Evolutionary conservation across 371 early-diverging fungal species (phyloP).

Genomic region (Mortierella sp.): DNA sequence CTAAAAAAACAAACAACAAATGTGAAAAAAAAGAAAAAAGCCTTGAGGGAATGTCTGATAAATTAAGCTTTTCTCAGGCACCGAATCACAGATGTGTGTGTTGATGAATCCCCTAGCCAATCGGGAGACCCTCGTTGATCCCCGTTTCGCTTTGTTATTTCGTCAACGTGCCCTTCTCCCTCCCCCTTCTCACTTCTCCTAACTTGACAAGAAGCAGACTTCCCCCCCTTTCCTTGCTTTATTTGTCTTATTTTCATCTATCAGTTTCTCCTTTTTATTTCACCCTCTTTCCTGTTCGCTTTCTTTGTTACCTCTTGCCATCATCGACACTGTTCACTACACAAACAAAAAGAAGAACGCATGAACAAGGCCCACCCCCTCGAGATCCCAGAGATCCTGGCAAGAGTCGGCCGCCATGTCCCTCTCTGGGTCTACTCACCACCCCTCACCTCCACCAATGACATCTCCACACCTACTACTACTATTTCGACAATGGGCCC

Average conservation of each 20-base stretch:
- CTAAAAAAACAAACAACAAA: neutral
- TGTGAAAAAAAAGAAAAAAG: no score
- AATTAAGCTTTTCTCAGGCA: neutral
- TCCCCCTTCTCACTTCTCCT: neutral
- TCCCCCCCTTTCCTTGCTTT: no score
- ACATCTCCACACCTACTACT: neutral
- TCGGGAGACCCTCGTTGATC: neutral
- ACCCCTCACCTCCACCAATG: neutral
- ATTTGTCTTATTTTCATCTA: neutral
- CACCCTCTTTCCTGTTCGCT: neutral
- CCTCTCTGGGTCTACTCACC: conserved; percentile 29
- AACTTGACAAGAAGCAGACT: neutral
- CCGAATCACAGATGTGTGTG: neutral
- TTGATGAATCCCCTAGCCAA: neutral
- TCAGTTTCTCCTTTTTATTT: neutral
- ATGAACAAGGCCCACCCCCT: conserved; percentile 30
- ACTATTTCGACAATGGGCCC: conserved; percentile 1
- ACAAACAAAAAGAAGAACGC: neutral
- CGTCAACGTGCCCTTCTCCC: no score
- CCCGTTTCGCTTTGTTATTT: neutral
- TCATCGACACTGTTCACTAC: neutral
- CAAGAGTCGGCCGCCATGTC: conserved; percentile 25
- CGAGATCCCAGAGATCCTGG: conserved; percentile 42
- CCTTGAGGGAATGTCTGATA: no score
- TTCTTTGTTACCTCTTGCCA: neutral